phyloP scores from a whole-genome alignment of 2,329 filamentous ascomycete species.

The Scytalidium lignicola region DNA sequence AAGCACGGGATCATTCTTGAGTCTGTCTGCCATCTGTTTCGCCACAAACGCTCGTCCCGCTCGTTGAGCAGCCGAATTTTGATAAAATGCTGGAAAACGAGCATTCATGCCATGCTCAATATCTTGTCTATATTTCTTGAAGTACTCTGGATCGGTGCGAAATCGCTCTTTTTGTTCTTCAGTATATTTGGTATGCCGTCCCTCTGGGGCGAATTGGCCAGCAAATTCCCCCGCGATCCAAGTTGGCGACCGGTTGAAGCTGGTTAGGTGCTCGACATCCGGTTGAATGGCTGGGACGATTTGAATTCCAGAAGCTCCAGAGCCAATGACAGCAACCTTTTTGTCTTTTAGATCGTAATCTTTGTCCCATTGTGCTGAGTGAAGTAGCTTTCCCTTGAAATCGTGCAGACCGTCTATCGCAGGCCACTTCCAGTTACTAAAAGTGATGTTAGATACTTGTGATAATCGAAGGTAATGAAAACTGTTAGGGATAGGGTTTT shows the following conservation, averaged over 20 bases:
- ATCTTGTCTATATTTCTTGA: constrained; percentile 32
- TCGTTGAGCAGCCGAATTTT: constrained; percentile 31
- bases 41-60: constrained; percentile 26
- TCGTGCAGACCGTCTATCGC: constrained; percentile 42
- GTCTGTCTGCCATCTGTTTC: constrained; percentile 33
- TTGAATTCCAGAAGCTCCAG: constrained; percentile 57
- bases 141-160: constrained; percentile 33
- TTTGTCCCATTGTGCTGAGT: constrained; percentile 51
- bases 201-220: constrained; percentile 14
- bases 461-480: neutral
- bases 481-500: neutral
- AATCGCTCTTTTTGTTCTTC: constrained; percentile 33
- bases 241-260: constrained; percentile 42
- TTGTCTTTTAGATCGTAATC: constrained; percentile 43
- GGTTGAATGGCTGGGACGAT: constrained; percentile 48
- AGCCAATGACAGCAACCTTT: constrained; percentile 55
- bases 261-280: constrained; percentile 31
- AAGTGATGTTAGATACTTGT: constrained; percentile 21
- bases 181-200: constrained; percentile 22
- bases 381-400: constrained; percentile 48
- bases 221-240: constrained; percentile 34
- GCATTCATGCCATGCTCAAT: constrained; percentile 35
- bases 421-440: constrained; percentile 39
- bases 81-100: constrained; percentile 42
- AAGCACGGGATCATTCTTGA: constrained; percentile 33